Evolutionary conservation across 306 rosid species (phyloP), one percentile per base, ranked within the genome.

Genomic region (Urtica urens): DNA sequence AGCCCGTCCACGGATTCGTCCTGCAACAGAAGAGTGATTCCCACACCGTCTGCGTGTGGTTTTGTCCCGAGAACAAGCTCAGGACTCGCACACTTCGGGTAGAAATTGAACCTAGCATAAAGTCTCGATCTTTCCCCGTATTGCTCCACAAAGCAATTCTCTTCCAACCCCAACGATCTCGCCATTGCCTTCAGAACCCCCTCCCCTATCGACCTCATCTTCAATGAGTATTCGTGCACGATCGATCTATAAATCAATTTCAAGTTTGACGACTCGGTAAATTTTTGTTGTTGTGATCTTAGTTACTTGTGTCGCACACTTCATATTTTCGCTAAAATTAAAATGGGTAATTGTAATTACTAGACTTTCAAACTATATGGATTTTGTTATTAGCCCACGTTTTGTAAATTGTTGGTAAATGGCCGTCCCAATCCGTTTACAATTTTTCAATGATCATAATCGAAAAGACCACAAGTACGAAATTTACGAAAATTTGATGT

Each of bases 1-100:
- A 87, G 82, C 41, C 96, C 94, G 66, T 80, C 93, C 9, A 80
- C 81, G 46, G 70, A 71, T 47, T 58, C 19, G 46, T 83, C 94
- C 60, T 78, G 96, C 76, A 87, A 53, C 27, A 87, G 57, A 25
- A 71, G 55, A 7, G 93, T 87, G 48, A 87, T 51, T 11, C 69
- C 24, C 7, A 87, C 62, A 59, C 85, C 82, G 67, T 87, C 96
- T 3, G 93, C 73, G 22, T 87, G 94, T 9, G 85, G 73, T 55
- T 83, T 80, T 10, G 58, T 4, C 5, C 96, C 96, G 0, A 80
- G 74, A 50, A 75, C 85, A 38, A 53, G 74, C 35, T 83, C 87
- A 9, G 96, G 64, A 55, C 70, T 75, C 5, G 71, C 65, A 65
- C 93, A 87, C 41, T 58, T 75, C 0, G 94, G 94, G 58, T 80